phyloP scores from a whole-genome alignment of 2,329 filamentous ascomycete genomes.

The Scleromitrula shiraiana region DNA sequence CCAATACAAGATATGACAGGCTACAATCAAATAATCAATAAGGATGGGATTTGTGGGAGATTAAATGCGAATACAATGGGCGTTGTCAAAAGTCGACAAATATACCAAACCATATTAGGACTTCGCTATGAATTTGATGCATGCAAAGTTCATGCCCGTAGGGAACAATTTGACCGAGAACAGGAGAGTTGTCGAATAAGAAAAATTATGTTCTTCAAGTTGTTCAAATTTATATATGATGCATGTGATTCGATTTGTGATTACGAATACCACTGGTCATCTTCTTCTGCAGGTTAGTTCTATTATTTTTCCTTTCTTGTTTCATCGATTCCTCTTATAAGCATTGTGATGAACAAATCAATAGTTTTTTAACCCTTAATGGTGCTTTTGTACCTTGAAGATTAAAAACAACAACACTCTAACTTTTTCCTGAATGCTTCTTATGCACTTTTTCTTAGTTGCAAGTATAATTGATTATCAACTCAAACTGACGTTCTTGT shows the following conservation, averaged over 20 bases:
- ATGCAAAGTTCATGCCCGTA: slow-evolving; percentile 3
- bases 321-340: neutral
- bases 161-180: slow-evolving; percentile 4
- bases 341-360: slow-evolving; percentile 9
- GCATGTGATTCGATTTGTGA: slow-evolving; percentile 8
- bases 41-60: slow-evolving; percentile 4
- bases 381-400: slow-evolving; percentile 7
- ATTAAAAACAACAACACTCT: slow-evolving; percentile 10
- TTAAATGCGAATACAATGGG: slow-evolving; percentile 5
- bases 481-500: neutral
- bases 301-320: neutral
- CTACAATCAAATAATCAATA: neutral
- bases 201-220: neutral
- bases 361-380: slow-evolving; percentile 11
- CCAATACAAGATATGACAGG: neutral
- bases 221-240: neutral
- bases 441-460: neutral
- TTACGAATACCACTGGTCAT: neutral
- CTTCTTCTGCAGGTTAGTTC: neutral
- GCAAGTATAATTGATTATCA: neutral
- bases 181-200: slow-evolving; percentile 3
- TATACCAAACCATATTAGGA: slow-evolving; percentile 1
- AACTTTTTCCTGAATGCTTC: slow-evolving; percentile 8
- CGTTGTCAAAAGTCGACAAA: slow-evolving; percentile 5
- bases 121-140: slow-evolving; percentile 1